A percentile compares a stretch with the other conserved stretches of the same genome.
Evolutionary conservation across 78 protist species (phyloP).

Genomic region (Dictyostelium firmibasis): DNA sequence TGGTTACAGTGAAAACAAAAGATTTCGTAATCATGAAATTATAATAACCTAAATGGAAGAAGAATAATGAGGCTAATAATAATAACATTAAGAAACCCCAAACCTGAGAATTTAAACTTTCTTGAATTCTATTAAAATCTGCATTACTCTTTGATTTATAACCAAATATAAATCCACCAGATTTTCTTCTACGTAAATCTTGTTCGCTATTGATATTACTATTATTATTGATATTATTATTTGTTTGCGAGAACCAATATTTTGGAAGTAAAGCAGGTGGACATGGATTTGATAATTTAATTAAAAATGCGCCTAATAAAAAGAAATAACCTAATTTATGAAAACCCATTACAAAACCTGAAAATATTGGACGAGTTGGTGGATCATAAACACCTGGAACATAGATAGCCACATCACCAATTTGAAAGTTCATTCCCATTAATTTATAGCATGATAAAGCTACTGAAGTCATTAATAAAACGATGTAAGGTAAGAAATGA

Average conservation of each 20-base stretch:
- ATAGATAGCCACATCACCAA: slow-evolving; percentile 76
- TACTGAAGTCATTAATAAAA: slow-evolving; percentile 9
- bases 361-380: slow-evolving; percentile 49
- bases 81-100: slow-evolving; percentile 69
- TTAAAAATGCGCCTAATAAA: slow-evolving; percentile 40
- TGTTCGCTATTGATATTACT: neutral
- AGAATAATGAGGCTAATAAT: slow-evolving; percentile 23
- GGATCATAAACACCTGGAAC: slow-evolving; percentile 74
- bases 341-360: slow-evolving; percentile 58
- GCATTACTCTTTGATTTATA: slow-evolving; percentile 38
- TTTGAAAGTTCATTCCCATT: slow-evolving; percentile 75
- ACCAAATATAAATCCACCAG: slow-evolving; percentile 28
- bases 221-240: neutral
- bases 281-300: slow-evolving; percentile 61
- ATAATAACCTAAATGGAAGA: slow-evolving; percentile 74
- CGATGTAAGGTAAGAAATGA: slow-evolving; percentile 55
- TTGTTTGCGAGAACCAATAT: neutral
- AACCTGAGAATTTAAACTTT: slow-evolving; percentile 46
- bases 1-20: slow-evolving; percentile 69
- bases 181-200: neutral
- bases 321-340: slow-evolving; percentile 72
- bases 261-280: slow-evolving; percentile 34
- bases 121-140: slow-evolving; percentile 42
- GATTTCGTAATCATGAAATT: slow-evolving; percentile 63
- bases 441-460: slow-evolving; percentile 47